Evolutionary conservation across 1,284 basidiomycete species (phyloP).

Genomic region (Ceratobasidium sp.): DNA sequence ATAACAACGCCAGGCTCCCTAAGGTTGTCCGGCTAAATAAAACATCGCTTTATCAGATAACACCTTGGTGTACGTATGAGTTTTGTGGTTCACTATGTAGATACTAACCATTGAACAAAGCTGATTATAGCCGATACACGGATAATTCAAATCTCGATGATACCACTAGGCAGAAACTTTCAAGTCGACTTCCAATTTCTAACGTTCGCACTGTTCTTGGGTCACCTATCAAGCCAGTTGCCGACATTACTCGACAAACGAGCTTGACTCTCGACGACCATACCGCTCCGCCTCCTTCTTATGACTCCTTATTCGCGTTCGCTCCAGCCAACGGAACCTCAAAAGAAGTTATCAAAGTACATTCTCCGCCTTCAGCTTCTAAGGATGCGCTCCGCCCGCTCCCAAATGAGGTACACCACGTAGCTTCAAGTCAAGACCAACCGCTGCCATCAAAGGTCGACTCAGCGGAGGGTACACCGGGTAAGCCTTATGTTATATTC

Average conservation of each 20-base stretch:
- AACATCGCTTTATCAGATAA: neutral
- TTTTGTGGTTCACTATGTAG: neutral
- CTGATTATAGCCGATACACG: neutral
- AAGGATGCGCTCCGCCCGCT: neutral
- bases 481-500: neutral
- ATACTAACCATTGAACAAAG: neutral
- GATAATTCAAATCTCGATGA: neutral
- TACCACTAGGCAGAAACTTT: neutral
- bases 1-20: too few relatives aligned
- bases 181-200: neutral
- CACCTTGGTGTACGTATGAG: neutral
- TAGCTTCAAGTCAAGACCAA: neutral
- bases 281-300: neutral
- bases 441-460: neutral
- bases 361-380: neutral
- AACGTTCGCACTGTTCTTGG: neutral
- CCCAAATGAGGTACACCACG: neutral
- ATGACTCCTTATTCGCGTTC: neutral
- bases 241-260: neutral
- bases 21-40: too few relatives aligned
- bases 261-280: neutral
- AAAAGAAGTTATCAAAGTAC: neutral
- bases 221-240: neutral
- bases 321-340: neutral
- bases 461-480: neutral